Evolutionary conservation across 73 alveolate genomes (phyloP), one percentile per base, ranked within the genome.

Genomic region (Uronychia setigera): DNA sequence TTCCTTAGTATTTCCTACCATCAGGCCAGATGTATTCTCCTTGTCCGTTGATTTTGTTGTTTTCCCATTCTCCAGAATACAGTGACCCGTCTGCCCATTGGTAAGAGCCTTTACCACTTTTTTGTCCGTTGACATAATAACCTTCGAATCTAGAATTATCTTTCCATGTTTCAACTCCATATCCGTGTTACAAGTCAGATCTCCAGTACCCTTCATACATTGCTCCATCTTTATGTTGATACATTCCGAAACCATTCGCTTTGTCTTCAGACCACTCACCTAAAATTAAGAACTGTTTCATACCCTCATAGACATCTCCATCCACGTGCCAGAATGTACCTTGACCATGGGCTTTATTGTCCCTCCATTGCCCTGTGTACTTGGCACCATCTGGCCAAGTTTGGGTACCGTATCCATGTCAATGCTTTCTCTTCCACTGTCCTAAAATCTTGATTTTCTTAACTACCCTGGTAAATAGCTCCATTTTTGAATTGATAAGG

Each of bases 11-110:
- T 58, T 60, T 80, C 26, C 97, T 79, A 5, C 96, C 97, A 86
- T 94, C 97, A 0, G 94, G 81, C 98, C 98, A 96, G 59, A 88
- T 83, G 88, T 93, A 96, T 0, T 89, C 90, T 26, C 99, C 99
- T 85, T 88, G 84, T 0, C 94, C 94, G 77, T 82, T 81, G 60
- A 95, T 90, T 25, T 80, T 80, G 77, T 94, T 94, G 31, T 95
- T 88, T 13, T 60, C 35, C 92, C 94, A 95, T 29, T 94, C 92
- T 0, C 94, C 94, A n/a, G 31, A 79, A 33, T 80, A 87, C 75
- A 26, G 29, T 9, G 85, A 60, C 31, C 89, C 88, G 57, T 87
- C 93, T n/a, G 93, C 84, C 93, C 93, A 87, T 33, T 81, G 80
- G 59, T 76, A 87, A 32, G 33, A 33, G 0, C 93, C 93, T 32